Conservation (phyloP, 345 rosid species). For the Arabidopsis suecica region DNA sequence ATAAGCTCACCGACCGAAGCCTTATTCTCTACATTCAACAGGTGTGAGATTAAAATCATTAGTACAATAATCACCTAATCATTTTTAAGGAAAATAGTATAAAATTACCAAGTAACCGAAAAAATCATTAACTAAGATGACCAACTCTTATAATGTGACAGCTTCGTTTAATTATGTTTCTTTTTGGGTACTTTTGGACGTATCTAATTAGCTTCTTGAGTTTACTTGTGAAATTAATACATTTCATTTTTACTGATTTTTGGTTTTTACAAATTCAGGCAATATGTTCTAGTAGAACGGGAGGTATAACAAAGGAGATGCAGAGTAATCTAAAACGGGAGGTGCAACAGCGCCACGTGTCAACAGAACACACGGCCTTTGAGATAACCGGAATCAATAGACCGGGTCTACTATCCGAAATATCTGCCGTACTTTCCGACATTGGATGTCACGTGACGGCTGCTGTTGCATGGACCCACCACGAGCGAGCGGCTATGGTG, state of each 20-base stretch:
- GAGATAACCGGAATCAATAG: slow-evolving; percentile 76
- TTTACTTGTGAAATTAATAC: background rate
- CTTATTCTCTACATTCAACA: slow-evolving; percentile 70
- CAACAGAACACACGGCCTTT: slow-evolving; percentile 71
- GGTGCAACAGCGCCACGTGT: slow-evolving; percentile 60
- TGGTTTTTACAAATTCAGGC: slow-evolving; percentile 51
- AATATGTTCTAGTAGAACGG: slow-evolving; percentile 58
- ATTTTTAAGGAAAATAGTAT: background rate
- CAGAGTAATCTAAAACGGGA: slow-evolving; percentile 52
- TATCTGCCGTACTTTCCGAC: slow-evolving; percentile 67
- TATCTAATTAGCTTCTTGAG: background rate
- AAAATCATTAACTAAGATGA: background rate
- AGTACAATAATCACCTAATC: background rate
- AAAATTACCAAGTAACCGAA: background rate
- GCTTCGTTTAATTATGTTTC: background rate
- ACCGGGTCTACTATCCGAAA: slow-evolving; percentile 86
- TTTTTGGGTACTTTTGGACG: background rate
- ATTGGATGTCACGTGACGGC: slow-evolving; percentile 74
- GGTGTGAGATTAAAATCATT: slow-evolving; percentile 40
- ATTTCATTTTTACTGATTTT: background rate
- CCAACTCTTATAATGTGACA: background rate
- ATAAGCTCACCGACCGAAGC: slow-evolving; percentile 67
- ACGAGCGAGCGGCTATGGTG: slow-evolving; percentile 66
- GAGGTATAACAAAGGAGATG: slow-evolving; percentile 52
- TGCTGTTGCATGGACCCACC: slow-evolving; percentile 87